Evolutionary conservation across 768 basidiomycete genomes (phyloP), one percentile per base, ranked within the genome.

Genomic region (Psilocybe cyanescens): DNA sequence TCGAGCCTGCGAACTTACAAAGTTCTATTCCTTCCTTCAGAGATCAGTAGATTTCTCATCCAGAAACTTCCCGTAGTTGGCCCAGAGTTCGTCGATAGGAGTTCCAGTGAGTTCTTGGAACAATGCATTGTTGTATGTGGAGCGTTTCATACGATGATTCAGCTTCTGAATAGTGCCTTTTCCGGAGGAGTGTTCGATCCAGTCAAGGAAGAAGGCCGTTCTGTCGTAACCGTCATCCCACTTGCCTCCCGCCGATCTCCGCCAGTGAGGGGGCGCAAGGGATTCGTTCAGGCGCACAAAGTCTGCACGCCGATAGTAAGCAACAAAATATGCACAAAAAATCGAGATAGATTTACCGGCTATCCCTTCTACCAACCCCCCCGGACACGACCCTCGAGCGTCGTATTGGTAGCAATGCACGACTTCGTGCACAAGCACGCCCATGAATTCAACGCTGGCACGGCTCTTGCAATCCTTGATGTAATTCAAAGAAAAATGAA

Each of bases 321-420:
- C 24, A 3, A 12, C 4, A 44, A 14, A 8, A 14, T 44, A 44
- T 44, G 41, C 11, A 12, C 14, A 12, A 44, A 44, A 12, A 5
- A 44, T 2, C 11, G n/a, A 14, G 41, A 44, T 44, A 5, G 6
- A n/a, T 77, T 46, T 60, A 89, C 91, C 91, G 71, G 91, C 92
- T 19, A 94, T 80, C n/a, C 92, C 92, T 69, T 94, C 92, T 62
- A 91, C 84, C 49, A 94, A 74, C 1, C 92, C 92, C 1, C 83
- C 82, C 0, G 90, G 89, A 65, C 83, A 87, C 46, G 81, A 83
- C 19, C 78, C 86, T 17, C 75, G 68, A 1, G 81, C 89, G 66
- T 90, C 80, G 73, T 86, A 83, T 68, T 93, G 92, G 70, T 81
- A 93, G 68, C 89, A 92, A 64, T 94, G 92, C 4, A 91, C 91